Evolutionary conservation across 306 rosid genomes (phyloP).

Genomic region (Dryas alaskensis): DNA sequence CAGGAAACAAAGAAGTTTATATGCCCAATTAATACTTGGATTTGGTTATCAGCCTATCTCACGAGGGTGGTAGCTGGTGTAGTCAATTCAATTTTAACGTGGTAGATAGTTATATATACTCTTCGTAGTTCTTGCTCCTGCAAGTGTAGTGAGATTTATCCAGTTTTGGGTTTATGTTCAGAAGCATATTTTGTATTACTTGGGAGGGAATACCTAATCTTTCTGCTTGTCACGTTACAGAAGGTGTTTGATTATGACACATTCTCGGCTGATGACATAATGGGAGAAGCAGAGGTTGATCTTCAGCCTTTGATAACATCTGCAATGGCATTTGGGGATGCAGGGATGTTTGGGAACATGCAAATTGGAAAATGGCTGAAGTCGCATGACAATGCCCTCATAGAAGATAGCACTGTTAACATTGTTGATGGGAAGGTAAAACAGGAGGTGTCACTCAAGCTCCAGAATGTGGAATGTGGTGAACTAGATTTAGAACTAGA

Average conservation of each 20-base stretch:
- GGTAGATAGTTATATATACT: too few relatives aligned
- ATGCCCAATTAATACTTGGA: too few relatives aligned
- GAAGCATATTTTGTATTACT: neutral
- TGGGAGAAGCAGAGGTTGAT: slow-evolving; percentile 98
- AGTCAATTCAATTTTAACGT: too few relatives aligned
- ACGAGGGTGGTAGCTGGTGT: too few relatives aligned
- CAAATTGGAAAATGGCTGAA: slow-evolving; percentile 98
- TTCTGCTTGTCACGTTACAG: slow-evolving; percentile 46
- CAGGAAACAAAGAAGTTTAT: too few relatives aligned
- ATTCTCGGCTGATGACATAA: slow-evolving; percentile 92
- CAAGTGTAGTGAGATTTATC: too few relatives aligned
- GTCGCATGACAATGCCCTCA: slow-evolving; percentile 80
- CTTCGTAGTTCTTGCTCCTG: too few relatives aligned
- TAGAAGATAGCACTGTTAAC: slow-evolving; percentile 70
- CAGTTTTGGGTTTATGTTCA: neutral
- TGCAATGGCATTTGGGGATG: slow-evolving; percentile 90
- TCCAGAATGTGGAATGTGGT: slow-evolving; percentile 93
- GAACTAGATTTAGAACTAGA: slow-evolving; percentile 79
- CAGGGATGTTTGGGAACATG: slow-evolving; percentile 89
- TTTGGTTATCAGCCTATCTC: too few relatives aligned
- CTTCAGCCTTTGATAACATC: slow-evolving; percentile 94
- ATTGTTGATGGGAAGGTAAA: slow-evolving; percentile 69
- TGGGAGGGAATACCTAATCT: neutral
- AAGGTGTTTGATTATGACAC: slow-evolving; percentile 81
- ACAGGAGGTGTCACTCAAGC: slow-evolving; percentile 71